phyloP scores from a whole-genome alignment of 768 basidiomycete genomes.

The Paxillus ammoniavirescens region DNA sequence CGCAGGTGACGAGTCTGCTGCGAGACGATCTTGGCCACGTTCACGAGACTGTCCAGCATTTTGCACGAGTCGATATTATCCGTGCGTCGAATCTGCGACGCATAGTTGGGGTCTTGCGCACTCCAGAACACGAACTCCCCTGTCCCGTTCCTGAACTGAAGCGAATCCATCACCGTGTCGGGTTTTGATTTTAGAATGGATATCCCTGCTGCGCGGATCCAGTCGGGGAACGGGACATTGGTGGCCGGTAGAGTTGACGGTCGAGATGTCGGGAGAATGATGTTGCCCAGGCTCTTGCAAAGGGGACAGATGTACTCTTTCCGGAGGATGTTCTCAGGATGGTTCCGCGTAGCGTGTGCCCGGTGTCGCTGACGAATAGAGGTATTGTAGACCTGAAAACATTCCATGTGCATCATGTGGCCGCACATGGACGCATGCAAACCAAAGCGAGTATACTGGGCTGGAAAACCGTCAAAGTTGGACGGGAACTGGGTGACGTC shows the following conservation, averaged over 20 bases:
- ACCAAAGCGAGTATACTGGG: constrained; percentile 76
- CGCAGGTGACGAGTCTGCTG: constrained; percentile 83
- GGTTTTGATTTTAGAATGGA: constrained; percentile 84
- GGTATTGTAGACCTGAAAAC: constrained; percentile 85
- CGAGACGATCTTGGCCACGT: constrained; percentile 73
- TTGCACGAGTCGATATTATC: constrained; percentile 62
- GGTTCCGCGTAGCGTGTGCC: constrained; percentile 85
- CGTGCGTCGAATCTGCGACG: constrained; percentile 48
- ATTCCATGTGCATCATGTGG: constrained; percentile 96
- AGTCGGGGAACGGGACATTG: constrained; percentile 72
- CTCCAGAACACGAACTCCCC: constrained; percentile 91
- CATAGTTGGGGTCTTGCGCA: constrained; percentile 75
- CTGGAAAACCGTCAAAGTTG: constrained; percentile 74
- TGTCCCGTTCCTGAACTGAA: constrained; percentile 77
- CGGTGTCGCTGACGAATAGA: constrained; percentile 88
- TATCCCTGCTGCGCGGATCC: constrained; percentile 88
- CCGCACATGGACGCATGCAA: constrained; percentile 87
- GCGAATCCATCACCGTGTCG: constrained; percentile 64
- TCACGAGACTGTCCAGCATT: constrained; percentile 88
- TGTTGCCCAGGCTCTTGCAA: constrained; percentile 95
- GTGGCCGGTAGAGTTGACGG: constrained; percentile 46
- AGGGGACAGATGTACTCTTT: constrained; percentile 96
- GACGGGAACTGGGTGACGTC: constrained; percentile 43
- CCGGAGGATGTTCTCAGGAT: constrained; percentile 91
- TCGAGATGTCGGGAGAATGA: constrained; percentile 78